Evolutionary conservation across 179 eudicot genomes (phyloP).

Genomic region (Patellifolia procumbens): DNA sequence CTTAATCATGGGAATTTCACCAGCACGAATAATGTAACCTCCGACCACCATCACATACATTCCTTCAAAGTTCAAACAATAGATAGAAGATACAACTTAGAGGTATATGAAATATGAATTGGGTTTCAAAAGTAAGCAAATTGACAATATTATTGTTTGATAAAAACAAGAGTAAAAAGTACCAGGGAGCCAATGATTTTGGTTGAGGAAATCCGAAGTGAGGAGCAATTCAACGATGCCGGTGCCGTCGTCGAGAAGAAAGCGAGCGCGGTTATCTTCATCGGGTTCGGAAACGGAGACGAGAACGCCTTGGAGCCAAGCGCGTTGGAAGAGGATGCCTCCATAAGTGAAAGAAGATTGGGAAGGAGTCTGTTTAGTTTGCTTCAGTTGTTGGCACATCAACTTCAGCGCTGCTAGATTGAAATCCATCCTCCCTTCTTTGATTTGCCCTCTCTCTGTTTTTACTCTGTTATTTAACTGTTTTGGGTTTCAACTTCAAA

Average conservation of each 20-base stretch:
- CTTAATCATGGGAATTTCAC: constrained; percentile 49
- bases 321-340: constrained; percentile 90
- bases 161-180: too few relatives aligned
- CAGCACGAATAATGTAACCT: constrained; percentile 32
- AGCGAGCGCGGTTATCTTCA: constrained; percentile 29
- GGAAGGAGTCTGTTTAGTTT: constrained; percentile 39
- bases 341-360: constrained; percentile 46
- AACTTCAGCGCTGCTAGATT: constrained; percentile 74
- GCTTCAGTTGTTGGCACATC: constrained; percentile 54
- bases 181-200: constrained; percentile 50
- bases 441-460: neutral
- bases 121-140: neutral
- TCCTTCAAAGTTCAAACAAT: constrained; percentile 37
- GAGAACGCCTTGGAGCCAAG: constrained; percentile 68
- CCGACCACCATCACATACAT: constrained; percentile 93
- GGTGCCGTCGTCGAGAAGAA: constrained; percentile 79
- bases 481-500: neutral
- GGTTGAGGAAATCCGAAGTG: constrained; percentile 36
- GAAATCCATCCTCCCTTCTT: constrained; percentile 57
- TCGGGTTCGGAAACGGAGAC: constrained; percentile 23
- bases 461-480: too few relatives aligned
- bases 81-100: neutral
- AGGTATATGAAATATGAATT: too few relatives aligned
- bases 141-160: too few relatives aligned
- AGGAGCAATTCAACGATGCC: constrained; percentile 52